phyloP scores from a whole-genome alignment of 2,329 filamentous ascomycete genomes.

The Dryadomyces sulphureus region DNA sequence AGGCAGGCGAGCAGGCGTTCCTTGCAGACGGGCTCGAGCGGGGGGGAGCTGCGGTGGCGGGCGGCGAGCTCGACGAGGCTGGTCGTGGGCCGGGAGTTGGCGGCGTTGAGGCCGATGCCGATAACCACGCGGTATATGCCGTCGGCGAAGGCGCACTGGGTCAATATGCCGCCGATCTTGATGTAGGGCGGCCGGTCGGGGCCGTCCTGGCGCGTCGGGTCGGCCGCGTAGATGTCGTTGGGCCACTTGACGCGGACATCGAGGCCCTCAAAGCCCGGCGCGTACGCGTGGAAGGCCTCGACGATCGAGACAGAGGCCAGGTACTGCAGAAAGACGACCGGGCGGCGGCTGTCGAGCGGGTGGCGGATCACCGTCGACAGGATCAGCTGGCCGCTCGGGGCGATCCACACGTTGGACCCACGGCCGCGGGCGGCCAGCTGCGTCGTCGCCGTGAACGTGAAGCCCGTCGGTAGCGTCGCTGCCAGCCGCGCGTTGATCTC shows the following conservation, averaged over 20 bases:
- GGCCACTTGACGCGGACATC: slow-evolving; percentile 92
- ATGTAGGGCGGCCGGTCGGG: slow-evolving; percentile 35
- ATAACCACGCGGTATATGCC: slow-evolving; percentile 73
- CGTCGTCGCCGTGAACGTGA: slow-evolving; percentile 73
- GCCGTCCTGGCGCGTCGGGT: slow-evolving; percentile 31
- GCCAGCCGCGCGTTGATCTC: slow-evolving; percentile 80
- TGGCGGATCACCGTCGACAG: slow-evolving; percentile 85
- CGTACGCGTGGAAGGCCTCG: slow-evolving; percentile 69
- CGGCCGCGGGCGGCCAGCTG: slow-evolving; percentile 81
- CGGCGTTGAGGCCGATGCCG: slow-evolving; percentile 75
- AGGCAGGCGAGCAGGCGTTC: slow-evolving; percentile 76
- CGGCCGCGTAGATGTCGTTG: slow-evolving; percentile 76
- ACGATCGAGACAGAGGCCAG: slow-evolving; percentile 78
- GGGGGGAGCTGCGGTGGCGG: slow-evolving; percentile 14
- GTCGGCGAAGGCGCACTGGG: slow-evolving; percentile 69
- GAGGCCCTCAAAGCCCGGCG: slow-evolving; percentile 55
- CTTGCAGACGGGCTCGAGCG: slow-evolving; percentile 40
- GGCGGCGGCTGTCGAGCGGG: slow-evolving; percentile 34
- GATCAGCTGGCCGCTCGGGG: slow-evolving; percentile 71
- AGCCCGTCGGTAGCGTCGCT: slow-evolving; percentile 64
- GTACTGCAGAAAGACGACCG: slow-evolving; percentile 90
- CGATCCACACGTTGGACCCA: slow-evolving; percentile 88
- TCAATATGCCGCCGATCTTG: slow-evolving; percentile 87
- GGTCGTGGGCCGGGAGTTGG: slow-evolving; percentile 73
- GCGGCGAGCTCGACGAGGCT: slow-evolving; percentile 63